phyloP scores from a whole-genome alignment of 1,284 basidiomycete genomes.

The Schizophyllum commune region DNA sequence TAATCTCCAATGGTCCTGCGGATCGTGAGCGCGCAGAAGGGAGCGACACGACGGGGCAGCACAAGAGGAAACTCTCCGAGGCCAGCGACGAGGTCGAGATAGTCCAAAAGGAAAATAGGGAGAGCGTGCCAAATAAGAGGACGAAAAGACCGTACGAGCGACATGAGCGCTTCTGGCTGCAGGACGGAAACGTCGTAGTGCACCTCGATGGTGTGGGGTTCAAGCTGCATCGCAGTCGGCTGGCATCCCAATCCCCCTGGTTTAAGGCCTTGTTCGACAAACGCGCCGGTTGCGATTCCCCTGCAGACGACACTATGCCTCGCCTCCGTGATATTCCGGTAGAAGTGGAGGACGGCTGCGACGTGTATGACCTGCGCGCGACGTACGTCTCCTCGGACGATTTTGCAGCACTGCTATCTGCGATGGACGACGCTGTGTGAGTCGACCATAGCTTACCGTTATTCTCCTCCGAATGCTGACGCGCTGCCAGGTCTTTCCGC shows the following conservation, averaged over 20 bases:
- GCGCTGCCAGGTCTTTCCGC: conserved; percentile 1
- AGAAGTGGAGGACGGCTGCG: conserved; percentile 18
- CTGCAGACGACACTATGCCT: conserved; percentile 10
- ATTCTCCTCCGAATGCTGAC: not conserved
- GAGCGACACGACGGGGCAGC: not conserved
- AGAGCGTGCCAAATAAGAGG: not conserved
- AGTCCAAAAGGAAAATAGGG: not conserved
- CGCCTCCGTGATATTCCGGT: not conserved
- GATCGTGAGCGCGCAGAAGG: too few species aligned
- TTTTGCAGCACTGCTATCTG: conserved; percentile 26
- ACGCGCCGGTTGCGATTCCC: conserved; percentile 9
- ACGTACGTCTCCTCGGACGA: conserved; percentile 14
- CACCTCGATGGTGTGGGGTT: conserved; percentile 24
- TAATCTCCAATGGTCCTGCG: too few species aligned
- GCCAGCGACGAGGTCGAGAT: not conserved
- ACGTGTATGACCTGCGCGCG: conserved; percentile 13
- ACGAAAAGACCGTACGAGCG: not conserved
- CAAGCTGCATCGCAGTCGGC: conserved; percentile 27
- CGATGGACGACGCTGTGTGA: conserved; percentile 30
- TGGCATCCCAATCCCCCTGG: conserved; percentile 25
- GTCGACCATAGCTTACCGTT: conserved; percentile 10
- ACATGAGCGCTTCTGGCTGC: not conserved
- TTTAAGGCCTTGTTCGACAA: conserved; percentile 22
- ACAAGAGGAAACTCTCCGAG: not conserved
- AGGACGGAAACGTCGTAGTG: conserved; percentile 29